A percentile compares a stretch with the other conserved stretches of the same genome.
Conservation (phyloP, 345 rosid species). For the Jatropha curcas region DNA sequence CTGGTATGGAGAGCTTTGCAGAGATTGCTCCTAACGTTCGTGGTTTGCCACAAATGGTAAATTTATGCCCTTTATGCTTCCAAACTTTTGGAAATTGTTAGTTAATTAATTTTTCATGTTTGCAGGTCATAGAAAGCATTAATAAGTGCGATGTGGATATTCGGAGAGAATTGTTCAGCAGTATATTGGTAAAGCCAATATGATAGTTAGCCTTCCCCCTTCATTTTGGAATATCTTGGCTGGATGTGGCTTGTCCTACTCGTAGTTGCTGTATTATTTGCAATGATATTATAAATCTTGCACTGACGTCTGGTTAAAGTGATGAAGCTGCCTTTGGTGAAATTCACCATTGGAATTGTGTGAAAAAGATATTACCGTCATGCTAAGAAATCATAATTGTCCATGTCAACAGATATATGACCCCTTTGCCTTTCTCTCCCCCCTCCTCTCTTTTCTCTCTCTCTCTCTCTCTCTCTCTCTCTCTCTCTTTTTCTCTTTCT, state of each 20-base stretch:
- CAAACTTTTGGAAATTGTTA: neutral
- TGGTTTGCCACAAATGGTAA: slow-evolving; percentile 95
- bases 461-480: too few species aligned
- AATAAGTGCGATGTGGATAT: slow-evolving; percentile 93
- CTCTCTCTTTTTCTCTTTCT: too few species aligned
- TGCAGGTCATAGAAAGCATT: slow-evolving; percentile 93
- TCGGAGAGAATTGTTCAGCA: slow-evolving; percentile 89
- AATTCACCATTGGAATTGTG: too few species aligned
- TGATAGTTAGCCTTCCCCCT: neutral
- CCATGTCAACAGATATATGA: too few species aligned
- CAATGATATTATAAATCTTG: too few species aligned
- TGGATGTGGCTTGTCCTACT: neutral
- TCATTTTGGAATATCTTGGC: neutral
- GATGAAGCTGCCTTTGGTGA: too few species aligned
- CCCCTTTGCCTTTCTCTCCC: neutral
- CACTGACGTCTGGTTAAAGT: too few species aligned
- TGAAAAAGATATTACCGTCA: too few species aligned
- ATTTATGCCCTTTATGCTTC: slow-evolving; percentile 8
- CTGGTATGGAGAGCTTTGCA: slow-evolving; percentile 72
- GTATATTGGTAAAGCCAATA: slow-evolving; percentile 67
- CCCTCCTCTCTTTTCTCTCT: too few species aligned
- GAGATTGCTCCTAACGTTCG: slow-evolving; percentile 63
- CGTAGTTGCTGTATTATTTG: neutral
- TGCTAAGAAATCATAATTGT: too few species aligned
- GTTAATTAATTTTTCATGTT: slow-evolving; percentile 12